A percentile compares a stretch with the other conserved stretches of the same genome.
These are phyloP conservation scores for Suillus discolor DNA, from an alignment of 768 basidiomycete species.

Conservation along the genomic window DNA sequence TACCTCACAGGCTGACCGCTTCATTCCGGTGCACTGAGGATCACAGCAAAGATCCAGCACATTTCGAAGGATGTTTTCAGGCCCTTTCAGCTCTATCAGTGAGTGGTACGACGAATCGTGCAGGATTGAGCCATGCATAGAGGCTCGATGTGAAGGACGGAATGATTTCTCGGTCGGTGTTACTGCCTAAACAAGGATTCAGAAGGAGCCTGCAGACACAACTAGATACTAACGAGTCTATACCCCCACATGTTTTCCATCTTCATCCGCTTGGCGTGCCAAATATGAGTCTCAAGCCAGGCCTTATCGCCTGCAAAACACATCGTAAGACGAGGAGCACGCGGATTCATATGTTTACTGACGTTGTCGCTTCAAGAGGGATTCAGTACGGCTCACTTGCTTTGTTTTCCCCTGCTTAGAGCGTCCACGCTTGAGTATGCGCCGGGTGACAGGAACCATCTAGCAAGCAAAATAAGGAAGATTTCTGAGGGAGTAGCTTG, in stretches of 20 bases:
- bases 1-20: slow-evolving; percentile 45
- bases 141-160: slow-evolving; percentile 88
- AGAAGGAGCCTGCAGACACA: not conserved
- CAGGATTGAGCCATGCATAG: slow-evolving; percentile 80
- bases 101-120: slow-evolving; percentile 90
- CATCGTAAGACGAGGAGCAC: not conserved
- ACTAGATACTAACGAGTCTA: slow-evolving; percentile 60
- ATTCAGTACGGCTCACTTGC: slow-evolving; percentile 56
- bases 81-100: slow-evolving; percentile 72
- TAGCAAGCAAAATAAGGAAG: slow-evolving; percentile 22
- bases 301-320: slow-evolving; percentile 66
- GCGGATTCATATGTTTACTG: slow-evolving; percentile 14
- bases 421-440: slow-evolving; percentile 45
- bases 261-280: slow-evolving; percentile 96
- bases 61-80: slow-evolving; percentile 52
- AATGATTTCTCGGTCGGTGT: slow-evolving; percentile 92
- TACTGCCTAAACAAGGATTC: slow-evolving; percentile 54
- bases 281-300: slow-evolving; percentile 96
- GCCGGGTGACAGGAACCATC: slow-evolving; percentile 55
- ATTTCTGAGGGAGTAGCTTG: slow-evolving; percentile 31
- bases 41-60: slow-evolving; percentile 63
- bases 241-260: slow-evolving; percentile 96
- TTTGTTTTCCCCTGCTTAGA: slow-evolving; percentile 68
- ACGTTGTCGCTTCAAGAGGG: slow-evolving; percentile 78
- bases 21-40: slow-evolving; percentile 64